These are phyloP conservation scores for Flaveria trinervia DNA, from an alignment of 129 eudicot genomes.

Conservation along the genomic window DNA sequence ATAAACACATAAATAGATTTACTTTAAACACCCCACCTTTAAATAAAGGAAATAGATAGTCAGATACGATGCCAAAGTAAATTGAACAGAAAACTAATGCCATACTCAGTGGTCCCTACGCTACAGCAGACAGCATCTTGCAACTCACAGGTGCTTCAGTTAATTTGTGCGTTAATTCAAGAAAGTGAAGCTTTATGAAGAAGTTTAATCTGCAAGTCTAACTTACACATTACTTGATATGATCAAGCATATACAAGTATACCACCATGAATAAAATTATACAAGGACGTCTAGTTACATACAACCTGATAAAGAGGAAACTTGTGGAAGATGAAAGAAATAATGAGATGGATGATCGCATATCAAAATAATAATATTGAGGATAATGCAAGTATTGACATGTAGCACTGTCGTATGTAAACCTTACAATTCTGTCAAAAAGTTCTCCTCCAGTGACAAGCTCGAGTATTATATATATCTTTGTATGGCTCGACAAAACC, in stretches of 20 bases:
- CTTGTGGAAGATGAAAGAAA: background rate
- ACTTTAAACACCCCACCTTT: too few species aligned
- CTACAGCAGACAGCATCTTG: background rate
- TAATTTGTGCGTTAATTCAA: background rate
- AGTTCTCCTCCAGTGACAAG: constrained; percentile 96
- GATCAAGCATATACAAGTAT: constrained; percentile 1
- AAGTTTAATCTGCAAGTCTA: constrained; percentile 12
- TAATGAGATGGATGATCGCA: background rate
- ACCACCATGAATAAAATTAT: background rate
- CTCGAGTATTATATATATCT: constrained; percentile 85
- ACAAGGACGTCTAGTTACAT: constrained; percentile 10
- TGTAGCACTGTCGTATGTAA: constrained; percentile 25
- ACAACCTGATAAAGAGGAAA: background rate
- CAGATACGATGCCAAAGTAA: too few species aligned
- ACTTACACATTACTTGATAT: constrained; percentile 7
- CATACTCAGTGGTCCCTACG: background rate
- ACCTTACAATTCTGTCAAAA: constrained; percentile 92
- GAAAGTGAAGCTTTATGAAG: constrained; percentile 3
- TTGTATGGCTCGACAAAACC: constrained; percentile 88
- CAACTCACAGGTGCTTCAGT: background rate
- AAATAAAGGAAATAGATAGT: too few species aligned
- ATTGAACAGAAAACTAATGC: too few species aligned
- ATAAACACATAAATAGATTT: too few species aligned
- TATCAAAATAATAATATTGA: background rate
- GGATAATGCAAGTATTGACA: background rate